These are phyloP conservation scores for Ogataea parapolymorpha DNA, from an alignment of 805 yeast species.

Conservation along the genomic window DNA sequence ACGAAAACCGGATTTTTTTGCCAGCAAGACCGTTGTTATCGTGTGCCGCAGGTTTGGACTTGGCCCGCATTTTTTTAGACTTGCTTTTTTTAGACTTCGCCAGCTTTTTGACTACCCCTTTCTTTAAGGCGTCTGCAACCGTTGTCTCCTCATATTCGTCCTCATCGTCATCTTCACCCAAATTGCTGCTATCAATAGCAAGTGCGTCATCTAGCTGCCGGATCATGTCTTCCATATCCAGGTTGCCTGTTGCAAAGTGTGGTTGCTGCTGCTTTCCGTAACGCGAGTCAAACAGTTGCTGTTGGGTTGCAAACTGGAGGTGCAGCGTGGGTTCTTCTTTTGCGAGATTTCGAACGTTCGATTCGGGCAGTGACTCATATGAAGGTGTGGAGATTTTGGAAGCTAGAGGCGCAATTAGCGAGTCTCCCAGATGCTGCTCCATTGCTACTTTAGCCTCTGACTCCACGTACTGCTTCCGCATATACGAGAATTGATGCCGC, in stretches of 20 bases:
- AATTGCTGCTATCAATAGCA: slow-evolving; percentile 1
- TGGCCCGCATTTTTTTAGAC: slow-evolving; percentile 7
- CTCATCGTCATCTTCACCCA: slow-evolving; percentile 3
- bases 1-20: slow-evolving; percentile 18
- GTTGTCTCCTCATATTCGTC: neutral
- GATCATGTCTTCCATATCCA: too few species aligned
- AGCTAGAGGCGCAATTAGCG: neutral
- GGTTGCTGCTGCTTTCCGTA: neutral
- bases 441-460: neutral
- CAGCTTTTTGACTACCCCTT: slow-evolving; percentile 1
- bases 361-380: neutral
- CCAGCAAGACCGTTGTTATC: slow-evolving; percentile 1
- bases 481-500: slow-evolving; percentile 6
- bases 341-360: neutral
- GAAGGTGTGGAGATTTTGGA: neutral
- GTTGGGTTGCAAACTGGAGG: slow-evolving; percentile 24
- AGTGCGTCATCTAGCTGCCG: slow-evolving; percentile 5
- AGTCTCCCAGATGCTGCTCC: neutral
- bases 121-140: slow-evolving; percentile 1
- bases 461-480: slow-evolving; percentile 1
- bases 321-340: slow-evolving; percentile 11
- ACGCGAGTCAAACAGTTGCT: slow-evolving; percentile 9
- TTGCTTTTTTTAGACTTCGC: slow-evolving; percentile 5
- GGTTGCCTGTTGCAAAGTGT: too few species aligned
- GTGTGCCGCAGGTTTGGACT: slow-evolving; percentile 1